Evolutionary conservation across 1,139 yeast genomes (phyloP), one percentile per base, ranked within the genome.

Genomic region (Nakaseomyces nivariensis): DNA sequence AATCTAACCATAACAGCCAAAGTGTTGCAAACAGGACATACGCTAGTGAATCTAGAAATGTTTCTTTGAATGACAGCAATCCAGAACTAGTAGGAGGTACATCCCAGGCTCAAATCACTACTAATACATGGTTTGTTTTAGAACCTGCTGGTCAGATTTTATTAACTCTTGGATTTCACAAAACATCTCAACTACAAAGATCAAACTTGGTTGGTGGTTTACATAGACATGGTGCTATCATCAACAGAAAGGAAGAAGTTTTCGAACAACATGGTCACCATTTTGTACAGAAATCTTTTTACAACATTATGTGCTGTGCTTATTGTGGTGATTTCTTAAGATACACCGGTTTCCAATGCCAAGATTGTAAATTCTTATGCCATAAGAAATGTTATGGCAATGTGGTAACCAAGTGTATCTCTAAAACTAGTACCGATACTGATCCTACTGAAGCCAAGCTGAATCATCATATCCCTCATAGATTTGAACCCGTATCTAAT

Each of bases 161-260:
- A 54, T 67, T 92, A 47, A 79, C 82, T 9, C 70, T 90, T 33
- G 85, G 94, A 4, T 92, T 92, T 64, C 87, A 84, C 51, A 90
- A 90, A 62, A 66, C 80, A 1, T 78, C 76, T 50, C 73, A 75
- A 32, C 73, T 72, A 31, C 69, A 69, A 48, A 74, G 74, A 55
- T 69, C 66, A 48, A 72, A 75, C 11, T 72, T 78, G 17, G 58
- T 67, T 37, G 71, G 75, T 46, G 80, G 79, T 27, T 77, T 92
- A 55, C 97, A 96, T 24, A 95, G 98, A 74, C 96, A 90, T 66
- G 97, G 97, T 70, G 98, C 98, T 53, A 92, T 92, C 58, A 84
- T 96, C 62, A 94, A 88, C 68, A 82, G 87, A 72, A 90, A 90
- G 62, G 97, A 90, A 63, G 97, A 90, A 62, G 88, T 92, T 1